A percentile compares a stretch with the other conserved stretches of the same genome.
These are phyloP conservation scores for Verticillium nonalfalfae DNA, from an alignment of 2,329 filamentous ascomycete species.

Conservation along the genomic window DNA sequence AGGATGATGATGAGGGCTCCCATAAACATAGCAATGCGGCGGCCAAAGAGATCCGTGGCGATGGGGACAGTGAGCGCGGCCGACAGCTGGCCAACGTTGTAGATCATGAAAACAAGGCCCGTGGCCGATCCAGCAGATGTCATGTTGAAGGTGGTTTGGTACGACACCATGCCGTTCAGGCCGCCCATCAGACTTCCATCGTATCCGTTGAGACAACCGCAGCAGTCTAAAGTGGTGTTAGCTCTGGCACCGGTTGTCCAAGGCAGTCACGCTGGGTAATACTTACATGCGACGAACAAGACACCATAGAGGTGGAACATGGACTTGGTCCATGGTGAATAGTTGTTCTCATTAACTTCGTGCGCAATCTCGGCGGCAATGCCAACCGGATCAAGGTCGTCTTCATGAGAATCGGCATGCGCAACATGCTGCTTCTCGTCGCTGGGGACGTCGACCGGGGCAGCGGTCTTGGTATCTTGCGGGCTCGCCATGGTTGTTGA, in stretches of 20 bases:
- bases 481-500: not conserved
- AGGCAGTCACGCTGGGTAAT: not conserved
- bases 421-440: not conserved
- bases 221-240: slow-evolving; percentile 1
- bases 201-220: slow-evolving; percentile 10
- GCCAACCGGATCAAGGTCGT: not conserved
- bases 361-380: slow-evolving; percentile 9
- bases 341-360: slow-evolving; percentile 7
- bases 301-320: slow-evolving; percentile 12
- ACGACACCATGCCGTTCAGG: slow-evolving; percentile 18
- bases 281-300: slow-evolving; percentile 7
- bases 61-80: slow-evolving; percentile 32
- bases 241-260: not conserved
- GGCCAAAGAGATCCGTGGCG: slow-evolving; percentile 31
- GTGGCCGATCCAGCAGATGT: slow-evolving; percentile 10
- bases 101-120: slow-evolving; percentile 33
- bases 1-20: slow-evolving; percentile 32
- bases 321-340: slow-evolving; percentile 13
- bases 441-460: not conserved
- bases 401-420: not conserved
- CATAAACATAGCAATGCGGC: slow-evolving; percentile 32
- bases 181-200: slow-evolving; percentile 17
- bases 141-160: slow-evolving; percentile 11
- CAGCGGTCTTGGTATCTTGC: not conserved
- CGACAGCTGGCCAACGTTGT: slow-evolving; percentile 34